Evolutionary conservation across 2,329 filamentous ascomycete species (phyloP).

Genomic region (Coniochaeta hoffmannii): DNA sequence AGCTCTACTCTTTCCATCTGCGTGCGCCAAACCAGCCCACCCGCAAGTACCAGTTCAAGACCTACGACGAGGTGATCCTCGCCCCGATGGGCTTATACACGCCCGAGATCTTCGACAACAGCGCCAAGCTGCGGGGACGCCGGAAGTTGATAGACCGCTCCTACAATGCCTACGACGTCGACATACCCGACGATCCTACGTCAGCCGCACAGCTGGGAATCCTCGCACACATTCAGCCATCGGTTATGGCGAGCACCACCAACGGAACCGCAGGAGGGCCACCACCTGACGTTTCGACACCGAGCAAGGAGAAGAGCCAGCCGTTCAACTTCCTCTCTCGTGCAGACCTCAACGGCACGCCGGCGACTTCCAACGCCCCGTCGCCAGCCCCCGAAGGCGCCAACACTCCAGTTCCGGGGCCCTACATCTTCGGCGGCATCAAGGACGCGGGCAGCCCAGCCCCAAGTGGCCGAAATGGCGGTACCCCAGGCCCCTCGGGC

Average conservation of each 20-base stretch:
- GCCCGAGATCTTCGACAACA: slow-evolving; percentile 78
- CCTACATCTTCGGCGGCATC: slow-evolving; percentile 44
- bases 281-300: slow-evolving; percentile 44
- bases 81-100: slow-evolving; percentile 93
- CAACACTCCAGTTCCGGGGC: slow-evolving; percentile 56
- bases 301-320: slow-evolving; percentile 56
- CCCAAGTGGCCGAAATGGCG: slow-evolving; percentile 27
- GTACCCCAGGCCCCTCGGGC: slow-evolving; percentile 26
- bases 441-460: slow-evolving; percentile 40
- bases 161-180: slow-evolving; percentile 87
- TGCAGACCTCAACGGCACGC: slow-evolving; percentile 70
- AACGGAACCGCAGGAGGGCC: slow-evolving; percentile 33
- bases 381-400: slow-evolving; percentile 77
- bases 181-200: slow-evolving; percentile 77
- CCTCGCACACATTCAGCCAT: slow-evolving; percentile 52
- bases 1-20: slow-evolving; percentile 84
- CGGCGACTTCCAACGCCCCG: slow-evolving; percentile 76
- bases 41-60: slow-evolving; percentile 90
- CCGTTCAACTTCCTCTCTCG: slow-evolving; percentile 64
- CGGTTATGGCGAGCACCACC: slow-evolving; percentile 34
- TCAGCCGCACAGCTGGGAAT: slow-evolving; percentile 75
- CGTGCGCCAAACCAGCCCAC: slow-evolving; percentile 84
- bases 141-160: slow-evolving; percentile 79
- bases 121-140: slow-evolving; percentile 68
- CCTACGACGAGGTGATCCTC: slow-evolving; percentile 93